These are phyloP conservation scores for Aristolochia fimbriata DNA, from an alignment of 164 flowering plant species.

Conservation along the genomic window DNA sequence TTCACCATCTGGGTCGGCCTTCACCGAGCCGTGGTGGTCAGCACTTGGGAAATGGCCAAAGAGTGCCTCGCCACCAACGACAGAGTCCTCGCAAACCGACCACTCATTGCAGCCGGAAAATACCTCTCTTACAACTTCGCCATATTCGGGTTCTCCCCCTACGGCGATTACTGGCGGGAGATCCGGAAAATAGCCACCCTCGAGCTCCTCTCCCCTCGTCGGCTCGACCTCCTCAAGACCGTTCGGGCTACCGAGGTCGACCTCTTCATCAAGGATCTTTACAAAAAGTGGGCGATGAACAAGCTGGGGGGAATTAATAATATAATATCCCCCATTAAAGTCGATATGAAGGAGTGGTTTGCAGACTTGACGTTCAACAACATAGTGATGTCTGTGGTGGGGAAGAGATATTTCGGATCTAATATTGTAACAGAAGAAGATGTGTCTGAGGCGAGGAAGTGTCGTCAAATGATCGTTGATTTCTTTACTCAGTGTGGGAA, in stretches of 20 bases:
- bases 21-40: conserved; percentile 3
- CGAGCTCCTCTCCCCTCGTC: conserved; percentile 6
- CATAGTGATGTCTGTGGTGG: neutral
- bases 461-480: neutral
- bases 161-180: conserved; percentile 7
- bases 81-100: conserved; percentile 2
- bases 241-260: neutral
- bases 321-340: neutral
- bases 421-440: neutral
- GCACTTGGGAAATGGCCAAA: conserved; percentile 6
- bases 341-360: conserved; percentile 3
- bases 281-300: neutral
- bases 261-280: neutral
- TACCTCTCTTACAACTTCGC: conserved; percentile 6
- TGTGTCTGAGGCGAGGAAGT: neutral
- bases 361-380: neutral
- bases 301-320: too few relatives aligned
- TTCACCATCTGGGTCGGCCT: conserved; percentile 3
- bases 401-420: neutral
- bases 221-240: neutral
- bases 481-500: neutral
- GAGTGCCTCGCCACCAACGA: conserved; percentile 12
- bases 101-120: neutral
- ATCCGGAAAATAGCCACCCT: conserved; percentile 1
- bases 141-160: conserved; percentile 4